Percentiles rank a stretch among this genome's conserved stretches.
Conservation (phyloP, 495 filamentous ascomycete genomes). For the Aspergillus bridgeri region DNA sequence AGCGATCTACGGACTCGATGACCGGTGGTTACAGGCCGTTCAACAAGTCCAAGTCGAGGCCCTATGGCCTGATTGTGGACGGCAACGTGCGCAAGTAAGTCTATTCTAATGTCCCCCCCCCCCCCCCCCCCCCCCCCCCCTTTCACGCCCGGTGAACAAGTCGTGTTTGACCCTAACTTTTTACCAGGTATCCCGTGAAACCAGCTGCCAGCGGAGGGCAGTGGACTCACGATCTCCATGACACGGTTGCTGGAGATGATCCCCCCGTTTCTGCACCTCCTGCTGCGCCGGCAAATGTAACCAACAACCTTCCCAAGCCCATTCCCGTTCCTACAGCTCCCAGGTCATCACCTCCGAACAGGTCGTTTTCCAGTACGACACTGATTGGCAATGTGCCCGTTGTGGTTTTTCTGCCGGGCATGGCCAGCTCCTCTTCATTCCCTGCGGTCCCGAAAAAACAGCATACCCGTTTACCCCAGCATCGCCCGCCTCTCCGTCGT, state of each 20-base stretch:
- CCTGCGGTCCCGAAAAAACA: constrained; percentile 71
- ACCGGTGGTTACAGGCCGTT: constrained; percentile 51
- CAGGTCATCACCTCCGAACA: constrained; percentile 54
- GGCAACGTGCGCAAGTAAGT: constrained; percentile 42
- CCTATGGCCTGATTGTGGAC: constrained; percentile 46
- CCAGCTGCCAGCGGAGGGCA: constrained; percentile 73
- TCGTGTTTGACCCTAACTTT: neutral
- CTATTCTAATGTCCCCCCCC: neutral
- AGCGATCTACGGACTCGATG: constrained; percentile 69
- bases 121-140: no score
- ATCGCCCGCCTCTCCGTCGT: constrained; percentile 87
- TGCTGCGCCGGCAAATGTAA: constrained; percentile 10
- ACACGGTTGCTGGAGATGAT: constrained; percentile 59
- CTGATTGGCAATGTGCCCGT: constrained; percentile 78
- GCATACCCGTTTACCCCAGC: constrained; percentile 90
- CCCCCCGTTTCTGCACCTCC: constrained; percentile 29
- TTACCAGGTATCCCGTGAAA: constrained; percentile 63
- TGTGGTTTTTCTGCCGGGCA: constrained; percentile 71
- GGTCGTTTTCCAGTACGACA: constrained; percentile 63
- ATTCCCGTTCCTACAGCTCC: constrained; percentile 45
- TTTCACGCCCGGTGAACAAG: neutral
- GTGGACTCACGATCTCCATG: constrained; percentile 96
- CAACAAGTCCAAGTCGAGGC: constrained; percentile 43
- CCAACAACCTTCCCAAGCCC: constrained; percentile 27
- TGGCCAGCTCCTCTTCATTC: constrained; percentile 68